These are phyloP conservation scores for Populus alba DNA, from an alignment of 345 rosid genomes.

Conservation along the genomic window DNA sequence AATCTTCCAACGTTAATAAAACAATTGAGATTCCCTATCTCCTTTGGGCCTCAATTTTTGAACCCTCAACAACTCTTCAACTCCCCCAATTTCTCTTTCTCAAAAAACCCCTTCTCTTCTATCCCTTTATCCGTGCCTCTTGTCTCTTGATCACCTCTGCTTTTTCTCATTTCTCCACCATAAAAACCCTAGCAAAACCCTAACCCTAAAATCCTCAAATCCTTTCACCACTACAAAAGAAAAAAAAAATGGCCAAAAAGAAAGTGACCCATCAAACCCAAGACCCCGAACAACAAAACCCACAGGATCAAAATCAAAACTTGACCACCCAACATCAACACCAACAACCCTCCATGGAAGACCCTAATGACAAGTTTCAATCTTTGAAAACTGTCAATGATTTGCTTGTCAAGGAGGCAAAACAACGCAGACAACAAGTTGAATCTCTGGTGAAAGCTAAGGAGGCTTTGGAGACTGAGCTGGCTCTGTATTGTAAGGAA, in stretches of 20 bases:
- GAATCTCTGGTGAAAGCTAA: conserved; percentile 42
- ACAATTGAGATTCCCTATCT: not conserved
- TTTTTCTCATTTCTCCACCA: conserved; percentile 26
- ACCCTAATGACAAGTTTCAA: conserved; percentile 42
- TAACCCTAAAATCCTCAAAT: conserved; percentile 18
- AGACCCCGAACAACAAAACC: conserved; percentile 13
- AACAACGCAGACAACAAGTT: conserved; percentile 49
- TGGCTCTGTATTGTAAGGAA: conserved; percentile 28
- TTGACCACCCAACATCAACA: conserved; percentile 6
- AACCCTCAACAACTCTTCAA: conserved; percentile 11
- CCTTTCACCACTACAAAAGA: not conserved
- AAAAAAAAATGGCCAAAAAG: conserved; percentile 45
- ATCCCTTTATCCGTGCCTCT: not conserved
- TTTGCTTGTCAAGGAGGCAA: conserved; percentile 51
- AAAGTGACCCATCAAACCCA: conserved; percentile 30
- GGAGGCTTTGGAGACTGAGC: conserved; percentile 42
- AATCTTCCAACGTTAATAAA: too few relatives aligned
- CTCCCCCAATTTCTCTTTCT: conserved; percentile 6
- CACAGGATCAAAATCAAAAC: conserved; percentile 8
- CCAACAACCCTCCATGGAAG: conserved; percentile 35
- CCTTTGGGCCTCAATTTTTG: conserved; percentile 39
- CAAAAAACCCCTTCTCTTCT: not conserved
- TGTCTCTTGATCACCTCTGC: not conserved
- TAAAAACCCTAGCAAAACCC: conserved; percentile 43
- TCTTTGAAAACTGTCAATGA: conserved; percentile 56